A percentile compares a stretch with the other conserved stretches of the same genome.
Conservation (phyloP, 2,329 filamentous ascomycete genomes). For the Paecilomyces sp. region DNA sequence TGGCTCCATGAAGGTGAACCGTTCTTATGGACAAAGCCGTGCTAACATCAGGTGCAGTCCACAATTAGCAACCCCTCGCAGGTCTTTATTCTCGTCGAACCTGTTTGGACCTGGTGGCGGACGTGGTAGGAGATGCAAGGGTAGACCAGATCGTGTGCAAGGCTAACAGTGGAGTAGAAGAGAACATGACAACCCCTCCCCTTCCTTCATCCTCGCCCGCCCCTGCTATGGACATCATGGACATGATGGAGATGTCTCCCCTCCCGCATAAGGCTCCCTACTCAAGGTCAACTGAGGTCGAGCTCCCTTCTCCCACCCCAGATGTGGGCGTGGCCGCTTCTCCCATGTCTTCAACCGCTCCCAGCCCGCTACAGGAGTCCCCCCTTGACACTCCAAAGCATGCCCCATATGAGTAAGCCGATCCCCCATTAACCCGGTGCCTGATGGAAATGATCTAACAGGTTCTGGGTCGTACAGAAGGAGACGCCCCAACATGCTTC, state of each 20-base stretch:
- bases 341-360: conserved; percentile 24
- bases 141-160: not conserved
- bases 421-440: not conserved
- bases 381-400: conserved; percentile 26
- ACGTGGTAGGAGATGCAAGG: conserved; percentile 44
- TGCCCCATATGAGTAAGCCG: conserved; percentile 28
- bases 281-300: conserved; percentile 51
- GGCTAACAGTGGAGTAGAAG: conserved; percentile 42
- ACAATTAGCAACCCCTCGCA: conserved; percentile 71
- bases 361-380: conserved; percentile 33
- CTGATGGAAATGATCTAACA: conserved; percentile 12
- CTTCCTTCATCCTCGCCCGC: conserved; percentile 77
- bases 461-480: conserved; percentile 41
- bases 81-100: conserved; percentile 73
- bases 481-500: conserved; percentile 60
- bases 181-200: conserved; percentile 75
- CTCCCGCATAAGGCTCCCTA: conserved; percentile 79
- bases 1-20: conserved; percentile 8
- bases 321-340: conserved; percentile 42
- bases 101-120: conserved; percentile 54
- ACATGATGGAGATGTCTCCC: conserved; percentile 90
- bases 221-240: conserved; percentile 69
- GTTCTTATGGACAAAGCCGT: conserved; percentile 9
- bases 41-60: conserved; percentile 55
- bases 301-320: conserved; percentile 66